Evolutionary conservation across 1,139 yeast species (phyloP).

Genomic region (Suhomyces choctaworum): DNA sequence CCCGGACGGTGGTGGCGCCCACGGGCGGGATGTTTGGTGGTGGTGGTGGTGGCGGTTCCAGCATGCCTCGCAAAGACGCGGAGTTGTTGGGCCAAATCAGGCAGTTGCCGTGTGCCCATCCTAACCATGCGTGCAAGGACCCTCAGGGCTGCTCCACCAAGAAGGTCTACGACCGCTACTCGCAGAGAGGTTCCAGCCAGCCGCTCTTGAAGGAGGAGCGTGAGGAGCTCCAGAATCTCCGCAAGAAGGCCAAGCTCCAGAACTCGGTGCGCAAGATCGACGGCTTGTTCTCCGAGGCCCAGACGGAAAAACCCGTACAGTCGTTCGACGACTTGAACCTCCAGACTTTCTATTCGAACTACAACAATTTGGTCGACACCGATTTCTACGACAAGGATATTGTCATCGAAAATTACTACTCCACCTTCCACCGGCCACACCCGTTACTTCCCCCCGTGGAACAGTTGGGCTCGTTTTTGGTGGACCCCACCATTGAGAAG

Average conservation of each 20-base stretch:
- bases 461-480: slow-evolving; percentile 32
- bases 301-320: slow-evolving; percentile 1
- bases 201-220: slow-evolving; percentile 7
- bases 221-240: slow-evolving; percentile 6
- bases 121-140: slow-evolving; percentile 1
- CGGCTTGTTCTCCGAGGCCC: slow-evolving; percentile 9
- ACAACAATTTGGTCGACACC: slow-evolving; percentile 5
- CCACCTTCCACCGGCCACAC: slow-evolving; percentile 40
- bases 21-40: slow-evolving; percentile 6
- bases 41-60: too few species aligned
- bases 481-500: slow-evolving; percentile 29
- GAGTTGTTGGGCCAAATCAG: slow-evolving; percentile 4
- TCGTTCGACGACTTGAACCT: slow-evolving; percentile 8
- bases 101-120: slow-evolving; percentile 8
- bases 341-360: slow-evolving; percentile 7
- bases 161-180: slow-evolving; percentile 5
- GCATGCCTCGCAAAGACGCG: slow-evolving; percentile 1
- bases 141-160: slow-evolving; percentile 6
- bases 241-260: slow-evolving; percentile 13
- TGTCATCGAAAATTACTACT: slow-evolving; percentile 39
- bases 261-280: slow-evolving; percentile 12
- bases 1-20: neutral
- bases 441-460: slow-evolving; percentile 44
- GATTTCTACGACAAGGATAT: slow-evolving; percentile 13
- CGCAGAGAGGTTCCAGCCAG: slow-evolving; percentile 1